Base-by-base conservation (phyloP, 805 yeast genomes). In the Clavispora phyllophila region DNA sequence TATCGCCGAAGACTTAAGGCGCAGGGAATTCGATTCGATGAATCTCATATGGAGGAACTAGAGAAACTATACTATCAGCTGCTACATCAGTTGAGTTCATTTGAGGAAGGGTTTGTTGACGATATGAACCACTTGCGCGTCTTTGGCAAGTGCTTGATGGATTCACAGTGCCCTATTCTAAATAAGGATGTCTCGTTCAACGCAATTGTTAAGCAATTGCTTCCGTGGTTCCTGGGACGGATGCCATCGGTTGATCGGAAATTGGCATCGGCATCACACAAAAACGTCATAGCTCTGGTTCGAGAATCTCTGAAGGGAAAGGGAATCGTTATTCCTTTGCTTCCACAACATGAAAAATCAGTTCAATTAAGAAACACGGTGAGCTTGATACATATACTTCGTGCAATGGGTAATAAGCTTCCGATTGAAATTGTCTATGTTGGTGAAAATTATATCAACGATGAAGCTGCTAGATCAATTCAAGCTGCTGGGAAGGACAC, bases 321-420 rank as follows among this genome's bases (percentile, higher is more conserved):
- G 35, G 72, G 72, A 0, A 61, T 66, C 6, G 66, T 64, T 14
- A 57, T 66, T 5, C 63, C 68, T 0, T 27, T 65, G 5, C 39
- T 55, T 13, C 60, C 62, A 2, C 19, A 36, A 2, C 24, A 40
- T 5, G 40, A 46, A 9, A 44, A 42, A 15, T 46, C 44, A 12
- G 40, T 42, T 17, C 60, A 56, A 39, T 23, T 63, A 5, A 46
- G 49, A 9, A 45, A 52, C 20, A 44, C 59, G 15, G 44, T 37
- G n/a, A 44, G 64, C 13, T 42, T 60, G 20, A 47, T 65, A 9
- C 50, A 49, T 5, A 62, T 50, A 6, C 45, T 66, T 14, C 47
- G 67, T 15, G 58, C 44, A 0, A 48, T 58, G 32, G 56, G 56
- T 19, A 65, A 61, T 39, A 39, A 28, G 14, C 51, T 63, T 13